These are phyloP conservation scores for Nevesoporus exiguus DNA, from an alignment of 768 basidiomycete species.

Conservation along the genomic window DNA sequence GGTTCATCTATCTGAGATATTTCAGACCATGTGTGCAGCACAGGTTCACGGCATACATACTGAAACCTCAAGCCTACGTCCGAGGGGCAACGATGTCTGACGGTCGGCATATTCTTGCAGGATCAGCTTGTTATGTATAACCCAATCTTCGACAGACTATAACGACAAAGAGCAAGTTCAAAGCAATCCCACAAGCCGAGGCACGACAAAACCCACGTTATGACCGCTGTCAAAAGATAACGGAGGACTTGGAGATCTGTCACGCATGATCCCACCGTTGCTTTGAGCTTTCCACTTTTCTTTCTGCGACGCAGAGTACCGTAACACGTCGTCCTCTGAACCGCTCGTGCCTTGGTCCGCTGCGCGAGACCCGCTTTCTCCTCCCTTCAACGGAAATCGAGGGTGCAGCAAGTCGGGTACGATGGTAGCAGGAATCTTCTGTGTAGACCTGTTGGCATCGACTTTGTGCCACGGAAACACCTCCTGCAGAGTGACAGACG, in stretches of 20 bases:
- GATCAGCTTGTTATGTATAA: slow-evolving; percentile 19
- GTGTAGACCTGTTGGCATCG: not conserved
- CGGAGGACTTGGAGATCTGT: not conserved
- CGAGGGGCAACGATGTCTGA: slow-evolving; percentile 24
- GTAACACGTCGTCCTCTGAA: not conserved
- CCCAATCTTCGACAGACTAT: slow-evolving; percentile 23
- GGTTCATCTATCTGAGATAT: slow-evolving; percentile 23
- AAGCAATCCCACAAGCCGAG: not conserved
- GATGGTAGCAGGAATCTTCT: slow-evolving; percentile 15
- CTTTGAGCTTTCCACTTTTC: slow-evolving; percentile 13
- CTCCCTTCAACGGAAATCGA: not conserved
- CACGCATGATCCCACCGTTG: not conserved
- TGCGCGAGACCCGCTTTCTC: not conserved
- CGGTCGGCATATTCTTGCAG: slow-evolving; percentile 29
- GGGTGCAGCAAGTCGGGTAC: slow-evolving; percentile 17
- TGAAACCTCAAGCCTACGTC: slow-evolving; percentile 23
- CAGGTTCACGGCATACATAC: slow-evolving; percentile 6
- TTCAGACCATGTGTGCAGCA: not conserved
- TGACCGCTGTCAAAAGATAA: not conserved
- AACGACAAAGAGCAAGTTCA: not conserved
- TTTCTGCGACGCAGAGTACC: slow-evolving; percentile 11
- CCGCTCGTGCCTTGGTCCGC: not conserved
- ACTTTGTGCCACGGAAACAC: slow-evolving; percentile 6
- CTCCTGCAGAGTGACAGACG: slow-evolving; percentile 13
- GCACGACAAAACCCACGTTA: slow-evolving; percentile 6